phyloP scores from a whole-genome alignment of 2,329 filamentous ascomycete genomes.

The Phialophora tarda region DNA sequence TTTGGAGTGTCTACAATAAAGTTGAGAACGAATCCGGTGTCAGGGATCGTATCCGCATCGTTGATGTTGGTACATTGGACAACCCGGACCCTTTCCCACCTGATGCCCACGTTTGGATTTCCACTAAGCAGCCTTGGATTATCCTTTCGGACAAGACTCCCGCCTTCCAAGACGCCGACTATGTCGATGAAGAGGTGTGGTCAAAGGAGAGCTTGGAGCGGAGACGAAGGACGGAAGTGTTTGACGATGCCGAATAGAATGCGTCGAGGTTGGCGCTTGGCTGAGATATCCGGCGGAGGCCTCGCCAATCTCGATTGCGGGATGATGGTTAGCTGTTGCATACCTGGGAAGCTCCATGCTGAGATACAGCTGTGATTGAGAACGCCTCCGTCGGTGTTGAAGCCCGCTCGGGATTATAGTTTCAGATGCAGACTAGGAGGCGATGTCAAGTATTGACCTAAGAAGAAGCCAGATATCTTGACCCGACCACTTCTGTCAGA shows the following conservation, averaged over 20 bases:
- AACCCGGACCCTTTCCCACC: conserved; percentile 48
- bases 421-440: not conserved
- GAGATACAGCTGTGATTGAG: conserved; percentile 12
- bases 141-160: conserved; percentile 46
- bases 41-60: conserved; percentile 42
- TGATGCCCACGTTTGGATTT: conserved; percentile 55
- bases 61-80: conserved; percentile 56
- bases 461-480: not conserved
- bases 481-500: not conserved
- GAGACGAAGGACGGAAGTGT: conserved; percentile 2
- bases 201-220: conserved; percentile 46
- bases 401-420: not conserved
- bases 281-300: not conserved
- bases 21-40: conserved; percentile 41
- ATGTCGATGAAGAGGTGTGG: conserved; percentile 45
- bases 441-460: not conserved
- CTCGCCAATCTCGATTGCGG: not conserved
- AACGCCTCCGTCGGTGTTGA: conserved; percentile 1
- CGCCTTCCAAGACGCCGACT: conserved; percentile 47
- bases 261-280: not conserved
- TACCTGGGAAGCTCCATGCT: conserved; percentile 2
- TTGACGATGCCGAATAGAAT: conserved; percentile 13
- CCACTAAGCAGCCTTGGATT: conserved; percentile 50
- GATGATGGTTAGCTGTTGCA: conserved; percentile 17
- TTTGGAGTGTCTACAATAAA: conserved; percentile 52